Evolutionary conservation across 305 asterid species (phyloP), one percentile per base, ranked within the genome.

Genomic region (Fraxinus latifolia): DNA sequence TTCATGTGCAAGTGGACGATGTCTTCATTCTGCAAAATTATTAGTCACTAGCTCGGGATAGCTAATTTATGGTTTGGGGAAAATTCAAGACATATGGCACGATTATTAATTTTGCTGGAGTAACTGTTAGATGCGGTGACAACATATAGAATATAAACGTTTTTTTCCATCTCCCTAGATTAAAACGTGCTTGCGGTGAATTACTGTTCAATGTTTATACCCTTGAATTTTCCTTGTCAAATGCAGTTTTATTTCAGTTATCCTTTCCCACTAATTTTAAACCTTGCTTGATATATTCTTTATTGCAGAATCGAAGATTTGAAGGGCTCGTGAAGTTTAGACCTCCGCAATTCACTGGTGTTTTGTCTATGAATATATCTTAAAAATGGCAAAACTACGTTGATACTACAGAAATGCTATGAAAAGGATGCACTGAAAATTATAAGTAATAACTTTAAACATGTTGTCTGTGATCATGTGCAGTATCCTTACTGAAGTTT

Each of bases 231-330:
- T 25, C 19, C n/a, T 67, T 27, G 70, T 19, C 31, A 58, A 58
- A 1, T 58, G 2, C 12, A 58, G 27, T 58, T 65, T 65, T 65
- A 65, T 65, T 25, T 27, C 36, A 67, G n/a, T 67, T 27, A 3
- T 67, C 19, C 34, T 27, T 67, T 27, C 12, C 36, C n/a, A 27
- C 74, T 67, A 4, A 29, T 67, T 68, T 73, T 4, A 14, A 79
- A 23, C 0, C 74, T 79, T 34, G 47, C 77, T 17, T 3, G n/a
- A 19, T 23, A 39, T 76, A 72, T 72, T 39, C 55, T 75, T 31
- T 23, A 55, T 78, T 85, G 87, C 83, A 80, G 82, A 50, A 81
- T 60, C 73, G 15, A 42, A 12, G 34, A 75, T 25, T 2, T 67
- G 19, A 67, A 31, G 76, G 12, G 84, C 33, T 27, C 50, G 3